Percentiles rank a stretch among this genome's conserved stretches.
phyloP scores from a whole-genome alignment of 495 filamentous ascomycete species.

The Monascus purpureus region DNA sequence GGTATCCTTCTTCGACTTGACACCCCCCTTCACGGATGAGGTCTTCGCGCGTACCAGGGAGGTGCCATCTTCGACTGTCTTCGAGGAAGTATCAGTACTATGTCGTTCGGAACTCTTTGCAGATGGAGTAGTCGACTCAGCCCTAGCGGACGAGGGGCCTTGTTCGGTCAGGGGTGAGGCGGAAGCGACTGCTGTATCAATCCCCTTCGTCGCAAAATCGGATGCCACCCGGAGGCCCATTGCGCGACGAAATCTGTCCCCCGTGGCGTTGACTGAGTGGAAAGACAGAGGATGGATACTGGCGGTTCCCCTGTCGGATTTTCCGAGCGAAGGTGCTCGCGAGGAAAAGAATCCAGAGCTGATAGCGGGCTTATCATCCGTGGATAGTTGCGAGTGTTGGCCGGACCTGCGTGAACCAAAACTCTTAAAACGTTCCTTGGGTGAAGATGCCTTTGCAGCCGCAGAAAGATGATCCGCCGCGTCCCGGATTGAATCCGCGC shows the following conservation, averaged over 20 bases:
- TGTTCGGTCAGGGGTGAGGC: conserved; percentile 52
- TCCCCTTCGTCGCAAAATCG: conserved; percentile 40
- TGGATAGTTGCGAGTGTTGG: conserved; percentile 31
- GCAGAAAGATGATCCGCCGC: conserved; percentile 21
- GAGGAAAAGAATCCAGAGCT: conserved; percentile 36
- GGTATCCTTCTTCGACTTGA: conserved; percentile 83
- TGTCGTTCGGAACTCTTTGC: conserved; percentile 67
- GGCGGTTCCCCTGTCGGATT: conserved; percentile 31
- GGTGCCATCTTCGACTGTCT: conserved; percentile 43
- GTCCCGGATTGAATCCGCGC: conserved; percentile 45
- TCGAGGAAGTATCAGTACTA: conserved; percentile 45
- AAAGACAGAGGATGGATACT: conserved; percentile 37
- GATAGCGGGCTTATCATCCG: conserved; percentile 36
- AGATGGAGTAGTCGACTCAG: conserved; percentile 79
- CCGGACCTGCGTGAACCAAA: conserved; percentile 26
- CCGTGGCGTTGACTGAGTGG: conserved; percentile 23
- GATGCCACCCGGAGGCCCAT: conserved; percentile 68
- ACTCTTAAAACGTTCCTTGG: conserved; percentile 31
- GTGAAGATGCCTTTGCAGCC: conserved; percentile 41
- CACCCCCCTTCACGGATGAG: conserved; percentile 12
- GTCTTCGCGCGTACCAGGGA: conserved; percentile 29
- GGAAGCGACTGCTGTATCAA: conserved; percentile 19
- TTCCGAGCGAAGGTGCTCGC: conserved; percentile 28
- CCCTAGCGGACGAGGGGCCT: conserved; percentile 55
- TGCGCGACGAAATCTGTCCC: conserved; percentile 35